Conservation (phyloP, 1,139 yeast species). For the Saccharomycopsis hybrid region DNA sequence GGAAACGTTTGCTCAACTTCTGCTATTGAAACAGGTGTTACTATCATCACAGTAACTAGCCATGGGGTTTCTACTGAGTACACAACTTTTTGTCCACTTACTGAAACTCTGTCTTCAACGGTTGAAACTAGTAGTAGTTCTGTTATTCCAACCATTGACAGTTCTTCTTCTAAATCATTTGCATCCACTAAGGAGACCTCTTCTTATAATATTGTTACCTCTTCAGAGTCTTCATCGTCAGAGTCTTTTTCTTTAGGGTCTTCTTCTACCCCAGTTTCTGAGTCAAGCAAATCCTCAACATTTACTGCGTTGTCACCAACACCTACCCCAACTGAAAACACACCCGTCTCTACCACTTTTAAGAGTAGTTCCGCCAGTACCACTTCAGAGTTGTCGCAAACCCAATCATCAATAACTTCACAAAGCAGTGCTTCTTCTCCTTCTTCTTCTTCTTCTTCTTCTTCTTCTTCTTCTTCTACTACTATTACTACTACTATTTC, state of each 20-base stretch:
- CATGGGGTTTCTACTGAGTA: slow-evolving; percentile 27
- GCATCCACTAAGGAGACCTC: too few species aligned
- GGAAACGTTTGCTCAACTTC: slow-evolving; percentile 11
- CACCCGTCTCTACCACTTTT: not conserved
- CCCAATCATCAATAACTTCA: not conserved
- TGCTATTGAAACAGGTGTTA: slow-evolving; percentile 27
- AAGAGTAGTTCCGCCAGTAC: not conserved
- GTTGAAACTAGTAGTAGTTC: not conserved
- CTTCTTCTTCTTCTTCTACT: too few species aligned
- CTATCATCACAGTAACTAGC: slow-evolving; percentile 30
- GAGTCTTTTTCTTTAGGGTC: not conserved
- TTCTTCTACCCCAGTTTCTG: slow-evolving; percentile 19
- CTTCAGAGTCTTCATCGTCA: not conserved
- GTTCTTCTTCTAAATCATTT: too few species aligned
- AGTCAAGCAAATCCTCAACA: not conserved
- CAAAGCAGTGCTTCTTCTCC: too few species aligned
- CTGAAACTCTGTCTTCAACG: slow-evolving; percentile 20
- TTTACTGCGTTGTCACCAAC: not conserved
- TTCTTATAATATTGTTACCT: too few species aligned
- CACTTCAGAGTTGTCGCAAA: not conserved
- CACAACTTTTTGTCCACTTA: slow-evolving; percentile 36
- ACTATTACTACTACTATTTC: not conserved
- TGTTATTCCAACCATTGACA: not conserved
- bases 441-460: too few species aligned
- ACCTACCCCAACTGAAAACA: not conserved